Conservation (phyloP, 441 rosid species). For the Metrosideros polymorpha region DNA sequence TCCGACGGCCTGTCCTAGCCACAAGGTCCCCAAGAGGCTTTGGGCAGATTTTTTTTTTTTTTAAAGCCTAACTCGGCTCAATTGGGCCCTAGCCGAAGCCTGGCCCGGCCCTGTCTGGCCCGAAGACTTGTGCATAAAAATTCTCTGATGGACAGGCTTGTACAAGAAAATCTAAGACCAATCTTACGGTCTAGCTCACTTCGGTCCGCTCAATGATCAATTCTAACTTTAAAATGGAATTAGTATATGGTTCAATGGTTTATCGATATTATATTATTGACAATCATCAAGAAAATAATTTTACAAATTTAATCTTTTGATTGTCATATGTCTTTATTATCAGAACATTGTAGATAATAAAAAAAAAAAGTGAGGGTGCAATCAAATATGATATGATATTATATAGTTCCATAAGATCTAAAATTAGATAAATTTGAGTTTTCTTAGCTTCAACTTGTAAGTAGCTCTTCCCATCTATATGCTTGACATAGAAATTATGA, state of each 20-base stretch:
- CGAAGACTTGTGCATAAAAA: no score
- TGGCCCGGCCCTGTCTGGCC: no score
- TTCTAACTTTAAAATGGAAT: neutral
- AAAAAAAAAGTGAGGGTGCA: neutral
- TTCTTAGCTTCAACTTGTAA: neutral
- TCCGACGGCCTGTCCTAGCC: no score
- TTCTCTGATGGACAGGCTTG: neutral
- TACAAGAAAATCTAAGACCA: neutral
- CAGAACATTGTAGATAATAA: neutral
- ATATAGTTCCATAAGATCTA: neutral
- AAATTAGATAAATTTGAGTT: neutral
- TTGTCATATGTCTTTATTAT: neutral
- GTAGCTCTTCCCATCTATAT: neutral
- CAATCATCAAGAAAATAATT: neutral
- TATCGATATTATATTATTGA: neutral
- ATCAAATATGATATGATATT: neutral
- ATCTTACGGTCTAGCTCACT: no score
- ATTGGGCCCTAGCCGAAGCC: neutral
- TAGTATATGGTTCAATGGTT: neutral
- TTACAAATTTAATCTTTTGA: neutral
- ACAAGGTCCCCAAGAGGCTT: no score
- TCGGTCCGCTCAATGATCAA: no score
- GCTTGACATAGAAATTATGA: neutral
- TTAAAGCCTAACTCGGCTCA: accelerated
- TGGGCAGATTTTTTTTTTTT: no score